phyloP scores from a whole-genome alignment of 352 stramenopile species.

The Globisporangium cystogenes region DNA sequence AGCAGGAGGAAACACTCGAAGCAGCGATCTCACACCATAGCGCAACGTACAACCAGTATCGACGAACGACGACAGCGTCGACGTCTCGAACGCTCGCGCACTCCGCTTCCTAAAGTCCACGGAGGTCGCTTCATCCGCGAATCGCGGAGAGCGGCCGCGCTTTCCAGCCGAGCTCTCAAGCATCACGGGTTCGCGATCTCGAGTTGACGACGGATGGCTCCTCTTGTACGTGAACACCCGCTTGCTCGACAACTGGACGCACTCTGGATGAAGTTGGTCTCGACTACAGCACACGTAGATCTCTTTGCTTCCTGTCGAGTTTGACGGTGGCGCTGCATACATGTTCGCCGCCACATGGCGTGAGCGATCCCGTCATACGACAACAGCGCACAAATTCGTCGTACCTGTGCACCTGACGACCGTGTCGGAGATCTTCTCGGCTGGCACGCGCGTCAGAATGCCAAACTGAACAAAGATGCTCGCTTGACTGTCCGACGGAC shows the following conservation, averaged over 20 bases:
- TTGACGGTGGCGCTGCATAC: slow-evolving; percentile 36
- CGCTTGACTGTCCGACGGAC: slow-evolving; percentile 13
- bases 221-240: slow-evolving; percentile 55
- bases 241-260: slow-evolving; percentile 41
- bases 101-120: slow-evolving; percentile 2
- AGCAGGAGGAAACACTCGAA: background rate
- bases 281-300: slow-evolving; percentile 52
- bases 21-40: background rate
- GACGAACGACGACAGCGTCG: slow-evolving; percentile 56
- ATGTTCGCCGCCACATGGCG: background rate
- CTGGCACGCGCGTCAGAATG: slow-evolving; percentile 22
- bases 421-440: slow-evolving; percentile 62
- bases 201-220: slow-evolving; percentile 13
- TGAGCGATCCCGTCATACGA: background rate
- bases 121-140: background rate
- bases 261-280: slow-evolving; percentile 15
- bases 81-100: slow-evolving; percentile 10
- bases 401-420: slow-evolving; percentile 72
- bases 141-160: slow-evolving; percentile 33
- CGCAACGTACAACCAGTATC: slow-evolving; percentile 54
- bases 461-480: slow-evolving; percentile 78
- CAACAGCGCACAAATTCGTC: background rate
- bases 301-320: slow-evolving; percentile 35
- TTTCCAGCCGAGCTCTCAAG: slow-evolving; percentile 24
- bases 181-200: background rate